Conservation (phyloP, 192 early-diverging fungal species). For the Backusella psychrophila region DNA sequence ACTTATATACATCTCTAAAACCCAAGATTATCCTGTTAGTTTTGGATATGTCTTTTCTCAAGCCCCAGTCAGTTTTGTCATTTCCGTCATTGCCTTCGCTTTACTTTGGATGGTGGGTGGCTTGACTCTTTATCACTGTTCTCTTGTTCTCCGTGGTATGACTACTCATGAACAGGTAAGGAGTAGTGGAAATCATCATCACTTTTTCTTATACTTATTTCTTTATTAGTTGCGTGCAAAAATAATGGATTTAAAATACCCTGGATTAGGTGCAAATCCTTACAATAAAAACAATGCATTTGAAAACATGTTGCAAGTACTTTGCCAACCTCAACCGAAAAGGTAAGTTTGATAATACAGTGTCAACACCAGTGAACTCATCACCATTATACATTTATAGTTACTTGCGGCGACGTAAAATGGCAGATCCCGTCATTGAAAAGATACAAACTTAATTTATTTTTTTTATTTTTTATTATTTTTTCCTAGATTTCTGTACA, state of each 20-base stretch:
- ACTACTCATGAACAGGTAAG: conserved; percentile 89
- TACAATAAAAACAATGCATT: conserved; percentile 19
- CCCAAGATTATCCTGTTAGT: not conserved
- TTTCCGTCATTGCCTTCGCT: conserved; percentile 63
- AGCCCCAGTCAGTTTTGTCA: conserved; percentile 45
- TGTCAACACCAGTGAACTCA: not conserved
- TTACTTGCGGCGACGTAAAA: conserved; percentile 26
- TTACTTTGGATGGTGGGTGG: conserved; percentile 68
- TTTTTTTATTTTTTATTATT: too few relatives aligned
- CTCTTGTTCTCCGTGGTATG: conserved; percentile 67
- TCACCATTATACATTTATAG: not conserved
- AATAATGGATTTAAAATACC: conserved; percentile 5
- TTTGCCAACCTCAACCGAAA: conserved; percentile 31
- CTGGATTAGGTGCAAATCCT: conserved; percentile 17
- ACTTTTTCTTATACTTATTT: not conserved
- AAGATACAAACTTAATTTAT: not conserved
- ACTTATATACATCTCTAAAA: not conserved
- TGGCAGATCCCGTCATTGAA: conserved; percentile 10
- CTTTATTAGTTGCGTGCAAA: conserved; percentile 18
- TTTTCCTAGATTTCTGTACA: not conserved
- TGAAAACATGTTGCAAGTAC: conserved; percentile 24
- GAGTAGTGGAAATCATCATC: not conserved
- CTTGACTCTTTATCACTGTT: conserved; percentile 75
- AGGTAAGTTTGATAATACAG: conserved; percentile 2
- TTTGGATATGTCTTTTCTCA: conserved; percentile 17